Evolutionary conservation across 805 yeast genomes (phyloP), one percentile per base, ranked within the genome.

Genomic region (Saturnispora halmiae): DNA sequence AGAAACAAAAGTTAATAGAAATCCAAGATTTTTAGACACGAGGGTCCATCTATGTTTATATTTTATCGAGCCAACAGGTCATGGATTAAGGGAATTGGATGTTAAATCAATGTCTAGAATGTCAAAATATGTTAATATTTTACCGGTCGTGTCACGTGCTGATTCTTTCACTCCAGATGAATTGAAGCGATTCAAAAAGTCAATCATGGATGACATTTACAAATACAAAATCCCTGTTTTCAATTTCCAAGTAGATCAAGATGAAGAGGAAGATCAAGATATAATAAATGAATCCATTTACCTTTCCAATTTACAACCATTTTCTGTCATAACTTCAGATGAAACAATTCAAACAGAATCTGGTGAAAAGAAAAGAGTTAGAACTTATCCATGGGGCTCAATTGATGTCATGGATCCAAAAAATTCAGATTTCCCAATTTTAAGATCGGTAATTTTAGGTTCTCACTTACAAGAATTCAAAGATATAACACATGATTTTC

Each of bases 1-100:
- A 58, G 96, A 87, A 59, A 82, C 92, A 1, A 70, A 90, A 47
- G 84, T 87, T 48, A 73, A 73, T 59, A 79, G 96, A 70, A 84
- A 85, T 56, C 95, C 95, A 20, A 68, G 84, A 48, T 78, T 81
- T 54, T 79, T 73, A 50, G 90, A 83, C 62, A 70, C 87, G 14
- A 68, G 92, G 51, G 84, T 82, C 31, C 92, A 82, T 55, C 77
- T 76, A 6, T 72, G 81, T 46, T 59, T 82, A 36, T 82, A 82
- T 56, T 82, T 82, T 54, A 72, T 82, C 48, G 75, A 81, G 38
- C 81, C 90, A 27, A 72, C 67, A 2, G 94, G 94, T 14, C 92
- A 82, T 56, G 88, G 90, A 2, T 66, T 82, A 47, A 66, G 82
- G 45, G 90, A 82, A 56, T 55, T 82, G 43, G 94, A 82, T 54